Base-by-base conservation (phyloP, 2,329 filamentous ascomycete genomes). In the Claviceps purpurea region DNA sequence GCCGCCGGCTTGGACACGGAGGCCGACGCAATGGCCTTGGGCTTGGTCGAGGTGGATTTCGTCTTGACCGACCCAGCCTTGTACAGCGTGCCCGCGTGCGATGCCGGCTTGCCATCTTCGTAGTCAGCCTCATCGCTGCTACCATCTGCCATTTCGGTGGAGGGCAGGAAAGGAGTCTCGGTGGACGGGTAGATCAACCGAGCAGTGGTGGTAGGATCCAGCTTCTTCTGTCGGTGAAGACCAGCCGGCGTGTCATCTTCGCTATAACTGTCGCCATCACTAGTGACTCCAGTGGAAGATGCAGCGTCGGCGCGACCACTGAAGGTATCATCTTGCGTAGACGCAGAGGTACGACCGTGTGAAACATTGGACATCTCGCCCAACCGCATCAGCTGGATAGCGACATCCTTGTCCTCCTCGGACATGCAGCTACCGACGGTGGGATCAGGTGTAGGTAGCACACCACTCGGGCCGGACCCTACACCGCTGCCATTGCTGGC, bases 401-500 rank as follows among this genome's bases (percentile, higher is more conserved):
- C 93, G 56, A 97, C 93, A 69, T 98, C 93, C 64, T 84, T 84
- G 60, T 84, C 81, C 68, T 98, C 93, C 65, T 98, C 93, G 14
- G 91, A 97, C 68, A 98, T 91, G 67, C 89, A 94, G 70, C 91
- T 97, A 51, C 88, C 88, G 60, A 97, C 87, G 13, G 93, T 98
- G n/a, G 91, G 91, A 61, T 97, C 93, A 26, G 93, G 93, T 2
- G 93, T 98, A 20, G 90, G 90, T 57, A 96, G 74, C 59, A 94
- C 49, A 50, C 49, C 79, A 51, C 83, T 65, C 64, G 69, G 63
- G 47, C 60, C 64, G 41, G 56, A 61, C 41, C 51, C 54, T 8
- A 60, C 54, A 50, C 65, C 59, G 48, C 70, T 66, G 57, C 72
- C 68, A 57, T 65, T 66, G 57, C 70, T 68, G 39, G 76, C 71